Evolutionary conservation across 805 yeast genomes (phyloP).

Genomic region (Schizosaccharomyces cryophilus): DNA sequence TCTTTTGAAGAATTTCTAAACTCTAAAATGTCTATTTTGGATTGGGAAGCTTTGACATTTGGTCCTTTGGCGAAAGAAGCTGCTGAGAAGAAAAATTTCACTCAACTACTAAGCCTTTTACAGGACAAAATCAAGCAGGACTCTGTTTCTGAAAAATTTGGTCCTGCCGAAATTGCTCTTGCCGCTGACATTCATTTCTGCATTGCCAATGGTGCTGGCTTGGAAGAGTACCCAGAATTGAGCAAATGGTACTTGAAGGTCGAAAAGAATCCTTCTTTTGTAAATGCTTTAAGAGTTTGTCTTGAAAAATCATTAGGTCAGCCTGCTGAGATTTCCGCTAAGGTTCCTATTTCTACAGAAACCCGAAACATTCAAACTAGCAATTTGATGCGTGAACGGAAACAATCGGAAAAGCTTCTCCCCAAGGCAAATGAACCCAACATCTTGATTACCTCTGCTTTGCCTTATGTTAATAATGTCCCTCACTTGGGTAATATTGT

Average conservation of each 20-base stretch:
- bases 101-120: not conserved
- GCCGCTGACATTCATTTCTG: not conserved
- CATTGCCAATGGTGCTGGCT: not conserved
- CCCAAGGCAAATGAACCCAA: slow-evolving; percentile 59
- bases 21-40: not conserved
- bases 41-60: not conserved
- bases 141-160: not conserved
- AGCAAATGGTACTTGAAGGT: not conserved
- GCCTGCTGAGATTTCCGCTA: not conserved
- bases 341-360: not conserved
- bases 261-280: not conserved
- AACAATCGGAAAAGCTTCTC: slow-evolving; percentile 18
- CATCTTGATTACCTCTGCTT: slow-evolving; percentile 76
- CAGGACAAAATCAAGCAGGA: not conserved
- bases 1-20: not conserved
- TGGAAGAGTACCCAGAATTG: not conserved
- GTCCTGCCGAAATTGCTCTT: not conserved
- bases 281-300: not conserved
- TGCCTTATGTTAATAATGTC: slow-evolving; percentile 93
- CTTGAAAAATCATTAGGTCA: not conserved
- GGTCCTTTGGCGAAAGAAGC: not conserved
- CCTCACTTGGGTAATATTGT: slow-evolving; percentile 95
- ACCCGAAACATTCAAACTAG: slow-evolving; percentile 4
- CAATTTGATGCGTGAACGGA: slow-evolving; percentile 4
- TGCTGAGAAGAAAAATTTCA: not conserved